Evolutionary conservation across 345 rosid genomes (phyloP), one percentile per base, ranked within the genome.

Genomic region (Populus deltoides): DNA sequence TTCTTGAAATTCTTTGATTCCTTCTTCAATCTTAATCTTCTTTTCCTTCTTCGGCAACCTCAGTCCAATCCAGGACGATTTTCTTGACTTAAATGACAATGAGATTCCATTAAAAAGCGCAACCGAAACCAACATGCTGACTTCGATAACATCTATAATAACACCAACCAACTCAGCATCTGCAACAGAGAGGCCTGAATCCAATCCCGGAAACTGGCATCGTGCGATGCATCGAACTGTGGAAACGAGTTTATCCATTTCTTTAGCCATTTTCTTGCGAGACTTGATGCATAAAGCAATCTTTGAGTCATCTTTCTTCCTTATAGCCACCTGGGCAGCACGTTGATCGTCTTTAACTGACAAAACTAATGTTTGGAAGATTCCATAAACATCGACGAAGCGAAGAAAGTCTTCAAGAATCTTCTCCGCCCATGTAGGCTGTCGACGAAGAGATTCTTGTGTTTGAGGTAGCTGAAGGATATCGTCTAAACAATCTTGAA

Each of bases 401-500:
- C 76, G 82, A 66, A 90, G 86, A 69, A 88, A 86, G 66, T 86
- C 87, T 36, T 87, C 89, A 0, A 90, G 88, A 78, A 90, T 86
- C 73, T 85, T 84, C 66, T 90, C 94, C 1, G 87, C 80, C 80
- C 83, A 84, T 24, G 47, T 72, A 39, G 84, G 87, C 24, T 87
- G 81, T 25, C 78, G 76, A 71, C 85, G 79, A 51, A 90, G 84
- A 71, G 87, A 82, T 2, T 84, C 85, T 20, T 72, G 92, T 15
- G 90, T 82, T 47, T 90, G 92, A 3, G 92, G 92, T 75, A 90
- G 88, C 70, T 80, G 90, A 78, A 90, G 89, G 70, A 86, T 71
- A 63, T 89, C 92, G 18, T 77, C 83, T 1, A 89, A 80, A 15
- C 84, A 78, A 74, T 89, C 84, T 53, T 89, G 92, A 47, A 86